Evolutionary conservation across 148 eudicot genomes (phyloP).

Genomic region (Nepenthes mirabilis): DNA sequence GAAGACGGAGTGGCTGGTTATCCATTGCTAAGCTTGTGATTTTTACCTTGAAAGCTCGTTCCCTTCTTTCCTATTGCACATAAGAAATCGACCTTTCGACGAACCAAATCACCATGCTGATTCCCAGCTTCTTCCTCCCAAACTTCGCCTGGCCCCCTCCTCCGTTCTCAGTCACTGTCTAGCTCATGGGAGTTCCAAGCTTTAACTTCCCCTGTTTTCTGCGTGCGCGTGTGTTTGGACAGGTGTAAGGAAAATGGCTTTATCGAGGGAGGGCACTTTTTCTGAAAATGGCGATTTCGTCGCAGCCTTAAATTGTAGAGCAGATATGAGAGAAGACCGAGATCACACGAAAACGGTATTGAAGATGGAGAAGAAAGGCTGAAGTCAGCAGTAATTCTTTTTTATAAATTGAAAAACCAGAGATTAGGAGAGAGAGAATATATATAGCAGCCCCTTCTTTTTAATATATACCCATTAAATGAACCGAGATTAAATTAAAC

Average conservation of each 20-base stretch:
- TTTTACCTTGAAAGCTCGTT: constrained; percentile 7
- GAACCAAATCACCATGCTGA: constrained; percentile 23
- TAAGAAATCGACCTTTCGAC: constrained; percentile 78
- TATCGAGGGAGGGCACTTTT: not conserved
- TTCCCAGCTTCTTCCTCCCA: not conserved
- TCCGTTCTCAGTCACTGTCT: no score
- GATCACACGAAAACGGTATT: constrained; percentile 38
- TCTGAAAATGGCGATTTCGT: constrained; percentile 25
- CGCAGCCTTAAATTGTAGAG: constrained; percentile 33
- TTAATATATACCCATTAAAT: no score
- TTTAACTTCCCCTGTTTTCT: no score
- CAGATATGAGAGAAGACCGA: constrained; percentile 16
- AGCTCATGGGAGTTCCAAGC: no score
- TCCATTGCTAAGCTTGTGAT: not conserved
- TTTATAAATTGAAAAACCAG: no score
- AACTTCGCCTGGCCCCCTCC: no score
- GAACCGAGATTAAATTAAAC: no score
- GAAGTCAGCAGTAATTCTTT: constrained; percentile 1
- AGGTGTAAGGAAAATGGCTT: no score
- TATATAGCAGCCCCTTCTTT: no score
- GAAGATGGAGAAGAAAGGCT: constrained; percentile 1
- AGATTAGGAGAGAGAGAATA: no score
- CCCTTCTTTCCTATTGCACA: not conserved
- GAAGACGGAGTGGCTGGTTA: constrained; percentile 49
- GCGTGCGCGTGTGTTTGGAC: no score